Evolutionary conservation across 139 green algal species (phyloP).

Genomic region (Micractinium sp.): DNA sequence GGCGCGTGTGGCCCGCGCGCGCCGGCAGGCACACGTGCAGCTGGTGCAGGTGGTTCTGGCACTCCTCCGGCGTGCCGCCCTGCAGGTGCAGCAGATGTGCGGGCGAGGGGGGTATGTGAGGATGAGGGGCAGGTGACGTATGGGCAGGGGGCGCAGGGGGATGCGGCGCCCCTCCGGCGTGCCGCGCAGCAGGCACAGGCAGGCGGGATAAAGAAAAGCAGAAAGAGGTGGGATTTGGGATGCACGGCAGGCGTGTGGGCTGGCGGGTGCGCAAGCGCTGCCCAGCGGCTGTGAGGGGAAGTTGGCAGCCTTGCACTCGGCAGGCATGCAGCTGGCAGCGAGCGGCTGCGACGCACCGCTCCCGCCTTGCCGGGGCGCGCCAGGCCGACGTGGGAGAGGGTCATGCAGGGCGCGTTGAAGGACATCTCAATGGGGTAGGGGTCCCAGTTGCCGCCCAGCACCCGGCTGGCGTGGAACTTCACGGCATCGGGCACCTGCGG

Average conservation of each 20-base stretch:
- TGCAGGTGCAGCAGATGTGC: not conserved
- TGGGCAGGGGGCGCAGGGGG: not conserved
- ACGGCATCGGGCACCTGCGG: constrained; percentile 87
- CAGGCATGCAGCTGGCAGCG: not conserved
- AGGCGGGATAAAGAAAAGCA: not conserved
- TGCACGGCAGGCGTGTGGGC: not conserved
- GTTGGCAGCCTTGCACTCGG: too few relatives aligned
- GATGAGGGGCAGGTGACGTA: not conserved
- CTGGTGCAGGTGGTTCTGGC: constrained; percentile 95
- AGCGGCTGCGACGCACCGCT: constrained; percentile 14
- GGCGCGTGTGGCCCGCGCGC: constrained; percentile 82
- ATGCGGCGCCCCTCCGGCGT: not conserved
- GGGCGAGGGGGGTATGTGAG: not conserved
- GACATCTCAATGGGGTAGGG: constrained; percentile 99
- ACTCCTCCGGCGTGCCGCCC: constrained; percentile 74
- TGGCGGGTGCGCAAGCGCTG: not conserved
- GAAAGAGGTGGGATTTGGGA: too few relatives aligned
- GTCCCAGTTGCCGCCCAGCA: constrained; percentile 90
- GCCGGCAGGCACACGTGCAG: constrained; percentile 96
- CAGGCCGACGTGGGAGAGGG: constrained; percentile 90
- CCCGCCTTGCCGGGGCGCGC: constrained; percentile 90
- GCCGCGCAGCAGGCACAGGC: not conserved
- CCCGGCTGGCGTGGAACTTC: constrained; percentile 55
- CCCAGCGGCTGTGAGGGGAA: not conserved
- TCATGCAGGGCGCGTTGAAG: constrained; percentile 95